phyloP scores from a whole-genome alignment of 495 filamentous ascomycete species.

The Cenococcum geophilum region DNA sequence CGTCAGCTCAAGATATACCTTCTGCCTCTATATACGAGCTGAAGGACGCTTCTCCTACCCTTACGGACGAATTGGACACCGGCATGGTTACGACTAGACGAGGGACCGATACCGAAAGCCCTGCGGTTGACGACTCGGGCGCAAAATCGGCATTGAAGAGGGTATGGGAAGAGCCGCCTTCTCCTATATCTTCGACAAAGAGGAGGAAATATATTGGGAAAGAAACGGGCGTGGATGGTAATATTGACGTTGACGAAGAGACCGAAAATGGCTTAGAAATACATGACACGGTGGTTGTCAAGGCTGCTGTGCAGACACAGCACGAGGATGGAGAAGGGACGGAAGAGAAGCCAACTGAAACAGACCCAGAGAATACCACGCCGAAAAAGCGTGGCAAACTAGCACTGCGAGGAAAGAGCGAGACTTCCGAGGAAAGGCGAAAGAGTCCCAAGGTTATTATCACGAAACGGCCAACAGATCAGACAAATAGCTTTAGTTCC shows the following conservation, averaged over 20 bases:
- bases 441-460: background rate
- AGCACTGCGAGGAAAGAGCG: background rate
- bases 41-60: slow-evolving; percentile 4
- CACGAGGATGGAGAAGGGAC: background rate
- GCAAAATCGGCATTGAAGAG: background rate
- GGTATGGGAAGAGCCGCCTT: background rate
- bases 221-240: background rate
- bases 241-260: background rate
- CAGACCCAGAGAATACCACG: background rate
- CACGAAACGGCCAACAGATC: background rate
- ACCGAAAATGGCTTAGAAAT: background rate
- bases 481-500: background rate
- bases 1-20: slow-evolving; percentile 14
- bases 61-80: background rate
- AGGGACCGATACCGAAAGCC: slow-evolving; percentile 9
- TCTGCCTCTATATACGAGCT: background rate
- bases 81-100: slow-evolving; percentile 28
- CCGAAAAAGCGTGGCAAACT: background rate
- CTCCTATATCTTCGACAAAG: background rate
- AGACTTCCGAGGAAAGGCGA: background rate
- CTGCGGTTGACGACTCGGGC: slow-evolving; percentile 4
- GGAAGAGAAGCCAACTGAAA: background rate
- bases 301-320: background rate
- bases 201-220: background rate
- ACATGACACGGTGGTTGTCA: background rate